Percentiles rank a stretch among this genome's conserved stretches.
These are phyloP conservation scores for Sesbania bispinosa DNA, from an alignment of 306 rosid genomes.

Conservation along the genomic window DNA sequence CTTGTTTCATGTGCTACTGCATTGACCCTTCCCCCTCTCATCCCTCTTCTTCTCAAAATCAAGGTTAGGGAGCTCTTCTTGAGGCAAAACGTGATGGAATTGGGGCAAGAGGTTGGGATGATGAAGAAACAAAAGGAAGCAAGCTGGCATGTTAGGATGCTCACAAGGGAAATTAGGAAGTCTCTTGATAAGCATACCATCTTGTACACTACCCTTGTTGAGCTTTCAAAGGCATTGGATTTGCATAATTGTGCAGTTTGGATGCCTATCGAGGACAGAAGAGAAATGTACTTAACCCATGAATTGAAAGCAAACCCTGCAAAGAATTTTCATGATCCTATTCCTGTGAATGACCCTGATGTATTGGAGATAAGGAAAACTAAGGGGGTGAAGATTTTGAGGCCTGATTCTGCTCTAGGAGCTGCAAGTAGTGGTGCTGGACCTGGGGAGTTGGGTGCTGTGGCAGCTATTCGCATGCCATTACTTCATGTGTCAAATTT, in stretches of 20 bases:
- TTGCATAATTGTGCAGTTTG: constrained; percentile 80
- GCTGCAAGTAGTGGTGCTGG: constrained; percentile 55
- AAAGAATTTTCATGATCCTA: constrained; percentile 30
- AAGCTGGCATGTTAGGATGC: constrained; percentile 83
- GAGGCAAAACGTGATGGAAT: constrained; percentile 69
- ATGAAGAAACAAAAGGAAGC: constrained; percentile 79
- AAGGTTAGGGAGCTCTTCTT: constrained; percentile 72
- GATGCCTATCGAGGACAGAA: constrained; percentile 63
- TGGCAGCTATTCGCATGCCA: constrained; percentile 80
- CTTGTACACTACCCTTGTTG: constrained; percentile 72
- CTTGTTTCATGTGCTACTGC: constrained; percentile 84
- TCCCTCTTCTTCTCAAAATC: constrained; percentile 73
- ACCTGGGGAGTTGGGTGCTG: constrained; percentile 48
- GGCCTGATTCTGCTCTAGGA: constrained; percentile 62
- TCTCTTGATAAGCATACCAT: constrained; percentile 75
- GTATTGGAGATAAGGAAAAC: constrained; percentile 50
- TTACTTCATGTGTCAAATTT: constrained; percentile 73
- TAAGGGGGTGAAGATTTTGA: constrained; percentile 58
- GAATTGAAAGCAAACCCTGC: constrained; percentile 50
- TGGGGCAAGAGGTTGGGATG: constrained; percentile 78
- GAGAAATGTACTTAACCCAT: constrained; percentile 62
- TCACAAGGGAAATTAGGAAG: constrained; percentile 70
- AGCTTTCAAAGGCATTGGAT: constrained; percentile 72
- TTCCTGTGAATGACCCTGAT: constrained; percentile 54
- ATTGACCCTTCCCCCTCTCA: constrained; percentile 61